Evolutionary conservation across 371 early-diverging fungal genomes (phyloP).

Genomic region (Capillidium rhysosporum): DNA sequence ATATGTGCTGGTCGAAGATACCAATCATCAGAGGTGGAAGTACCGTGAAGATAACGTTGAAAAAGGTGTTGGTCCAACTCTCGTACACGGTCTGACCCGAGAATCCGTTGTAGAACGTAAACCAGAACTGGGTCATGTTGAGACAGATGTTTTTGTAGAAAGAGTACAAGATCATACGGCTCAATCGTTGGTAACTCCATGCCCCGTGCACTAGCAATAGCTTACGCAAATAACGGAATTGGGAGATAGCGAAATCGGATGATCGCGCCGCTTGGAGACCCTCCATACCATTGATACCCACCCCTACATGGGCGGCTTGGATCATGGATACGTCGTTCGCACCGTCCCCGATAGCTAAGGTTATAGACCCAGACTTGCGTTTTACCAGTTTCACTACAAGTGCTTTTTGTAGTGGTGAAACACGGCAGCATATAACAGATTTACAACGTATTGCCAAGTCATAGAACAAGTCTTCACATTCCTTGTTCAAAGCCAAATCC

Average conservation of each 20-base stretch:
- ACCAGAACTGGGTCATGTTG: conserved; percentile 96
- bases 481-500: conserved; percentile 46
- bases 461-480: conserved; percentile 42
- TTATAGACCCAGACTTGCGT: conserved; percentile 44
- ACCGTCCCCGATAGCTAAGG: conserved; percentile 92
- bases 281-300: conserved; percentile 95
- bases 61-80: conserved; percentile 80
- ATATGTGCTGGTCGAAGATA: conserved; percentile 83
- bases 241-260: conserved; percentile 89
- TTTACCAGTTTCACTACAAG: conserved; percentile 80
- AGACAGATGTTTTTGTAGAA: conserved; percentile 95
- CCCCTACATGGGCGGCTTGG: conserved; percentile 87
- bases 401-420: conserved; percentile 87
- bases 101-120: conserved; percentile 72
- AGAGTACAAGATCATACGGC: conserved; percentile 71
- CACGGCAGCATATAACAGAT: conserved; percentile 82
- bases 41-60: conserved; percentile 78
- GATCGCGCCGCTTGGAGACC: conserved; percentile 93
- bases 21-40: conserved; percentile 79
- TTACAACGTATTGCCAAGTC: conserved; percentile 61
- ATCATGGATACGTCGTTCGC: conserved; percentile 99
- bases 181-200: conserved; percentile 80
- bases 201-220: conserved; percentile 83
- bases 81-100: conserved; percentile 86
- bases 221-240: conserved; percentile 78